Percentiles rank a stretch among this genome's conserved stretches.
Evolutionary conservation across 1,139 yeast species (phyloP).

Genomic region (Yamadazyma dushanensis): DNA sequence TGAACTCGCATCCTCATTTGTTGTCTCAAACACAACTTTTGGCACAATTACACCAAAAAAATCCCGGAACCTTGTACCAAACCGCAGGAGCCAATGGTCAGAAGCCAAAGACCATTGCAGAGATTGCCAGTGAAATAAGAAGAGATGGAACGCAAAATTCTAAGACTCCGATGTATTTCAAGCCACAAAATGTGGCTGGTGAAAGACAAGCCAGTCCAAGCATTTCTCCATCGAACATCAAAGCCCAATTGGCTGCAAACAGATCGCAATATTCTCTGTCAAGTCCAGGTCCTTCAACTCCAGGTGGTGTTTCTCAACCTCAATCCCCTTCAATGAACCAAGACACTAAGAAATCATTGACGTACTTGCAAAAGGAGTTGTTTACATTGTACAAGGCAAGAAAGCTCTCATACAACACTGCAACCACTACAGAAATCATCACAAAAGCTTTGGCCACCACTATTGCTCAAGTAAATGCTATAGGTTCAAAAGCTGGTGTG

Average conservation of each 20-base stretch:
- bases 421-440: slow-evolving; percentile 72
- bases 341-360: slow-evolving; percentile 62
- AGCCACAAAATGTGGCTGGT: slow-evolving; percentile 21
- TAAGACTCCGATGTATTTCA: slow-evolving; percentile 39
- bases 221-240: slow-evolving; percentile 30
- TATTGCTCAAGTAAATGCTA: slow-evolving; percentile 83
- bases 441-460: slow-evolving; percentile 95
- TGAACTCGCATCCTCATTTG: slow-evolving; percentile 15
- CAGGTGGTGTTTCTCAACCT: slow-evolving; percentile 15
- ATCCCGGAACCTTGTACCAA: slow-evolving; percentile 6
- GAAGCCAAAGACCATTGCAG: slow-evolving; percentile 53
- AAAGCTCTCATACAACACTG: slow-evolving; percentile 63
- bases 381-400: slow-evolving; percentile 69
- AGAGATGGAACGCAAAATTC: slow-evolving; percentile 32
- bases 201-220: slow-evolving; percentile 1
- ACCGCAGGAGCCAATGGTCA: slow-evolving; percentile 16
- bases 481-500: slow-evolving; percentile 82
- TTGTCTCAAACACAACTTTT: slow-evolving; percentile 27
- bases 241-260: slow-evolving; percentile 57
- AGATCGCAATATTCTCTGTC: slow-evolving; percentile 29
- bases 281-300: slow-evolving; percentile 9
- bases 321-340: slow-evolving; percentile 41
- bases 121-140: slow-evolving; percentile 54
- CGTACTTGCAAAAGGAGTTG: slow-evolving; percentile 71
- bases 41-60: slow-evolving; percentile 24